phyloP scores from a whole-genome alignment of 352 stramenopile genomes.

The Pelagophyceae sp. region DNA sequence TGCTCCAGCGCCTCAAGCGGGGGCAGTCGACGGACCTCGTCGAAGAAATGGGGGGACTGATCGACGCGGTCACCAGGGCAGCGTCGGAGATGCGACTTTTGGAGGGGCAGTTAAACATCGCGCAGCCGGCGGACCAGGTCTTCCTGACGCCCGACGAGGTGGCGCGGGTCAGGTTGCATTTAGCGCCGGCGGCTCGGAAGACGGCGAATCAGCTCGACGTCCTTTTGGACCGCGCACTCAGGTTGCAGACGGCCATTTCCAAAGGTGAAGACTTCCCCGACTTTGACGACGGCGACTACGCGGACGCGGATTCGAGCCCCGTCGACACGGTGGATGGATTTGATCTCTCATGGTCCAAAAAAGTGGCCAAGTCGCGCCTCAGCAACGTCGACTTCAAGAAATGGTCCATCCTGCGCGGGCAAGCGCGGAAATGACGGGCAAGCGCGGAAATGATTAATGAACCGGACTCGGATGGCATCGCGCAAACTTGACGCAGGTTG shows the following conservation, averaged over 20 bases:
- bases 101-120: background rate
- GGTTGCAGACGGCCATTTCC: background rate
- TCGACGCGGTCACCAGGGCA: background rate
- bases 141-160: constrained; percentile 1
- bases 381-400: background rate
- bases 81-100: background rate
- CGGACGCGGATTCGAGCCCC: background rate
- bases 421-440: background rate
- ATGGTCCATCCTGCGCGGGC: background rate
- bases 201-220: background rate
- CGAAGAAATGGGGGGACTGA: background rate
- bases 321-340: background rate
- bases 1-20: background rate
- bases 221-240: background rate
- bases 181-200: background rate
- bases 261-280: background rate
- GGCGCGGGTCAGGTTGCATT: background rate
- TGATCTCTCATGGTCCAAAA: background rate
- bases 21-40: background rate
- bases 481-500: no score
- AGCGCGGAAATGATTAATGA: no score
- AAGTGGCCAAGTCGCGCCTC: background rate
- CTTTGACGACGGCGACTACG: constrained; percentile 7
- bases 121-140: background rate
- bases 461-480: no score